Percentiles rank a stretch among this genome's conserved stretches.
Conservation (phyloP, 495 filamentous ascomycete genomes). For the Aspergillus sclerotioniger region DNA sequence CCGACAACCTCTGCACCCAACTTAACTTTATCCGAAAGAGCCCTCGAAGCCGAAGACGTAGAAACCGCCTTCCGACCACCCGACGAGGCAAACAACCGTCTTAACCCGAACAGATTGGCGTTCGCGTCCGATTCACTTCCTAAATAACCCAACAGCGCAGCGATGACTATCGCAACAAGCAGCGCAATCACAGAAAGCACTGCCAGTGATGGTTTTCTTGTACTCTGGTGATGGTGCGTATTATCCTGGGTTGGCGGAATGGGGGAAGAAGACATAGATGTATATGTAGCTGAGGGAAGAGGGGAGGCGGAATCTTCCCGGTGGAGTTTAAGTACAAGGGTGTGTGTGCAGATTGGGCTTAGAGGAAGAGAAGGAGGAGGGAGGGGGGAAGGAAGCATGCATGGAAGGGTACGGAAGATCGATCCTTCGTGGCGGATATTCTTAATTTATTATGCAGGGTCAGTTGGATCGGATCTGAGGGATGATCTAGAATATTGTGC, state of each 20-base stretch:
- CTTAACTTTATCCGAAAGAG: not conserved
- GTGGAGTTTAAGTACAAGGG: too few species aligned
- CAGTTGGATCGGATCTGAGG: not conserved
- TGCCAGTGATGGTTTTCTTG: constrained; percentile 3
- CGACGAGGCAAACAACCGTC: constrained; percentile 21
- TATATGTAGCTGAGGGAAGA: not conserved
- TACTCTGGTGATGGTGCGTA: not conserved
- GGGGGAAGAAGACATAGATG: constrained; percentile 9
- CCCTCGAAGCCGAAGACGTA: constrained; percentile 1
- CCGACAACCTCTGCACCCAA: not conserved
- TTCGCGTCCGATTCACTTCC: constrained; percentile 9
- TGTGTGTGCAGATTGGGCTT: not conserved
- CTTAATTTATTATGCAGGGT: not conserved
- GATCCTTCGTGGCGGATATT: not conserved
- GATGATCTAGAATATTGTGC: too few species aligned
- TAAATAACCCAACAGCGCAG: constrained; percentile 5
- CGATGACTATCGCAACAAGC: constrained; percentile 10
- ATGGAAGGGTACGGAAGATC: not conserved
- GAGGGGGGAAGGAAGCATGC: not conserved
- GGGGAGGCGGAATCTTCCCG: too few species aligned
- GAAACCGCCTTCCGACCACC: not conserved
- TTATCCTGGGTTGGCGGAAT: not conserved
- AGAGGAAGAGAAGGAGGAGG: not conserved
- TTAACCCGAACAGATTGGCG: constrained; percentile 35
- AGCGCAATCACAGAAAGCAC: constrained; percentile 9